Base-by-base conservation (phyloP, 2,329 filamentous ascomycete species). In the Fusarium sp. region DNA sequence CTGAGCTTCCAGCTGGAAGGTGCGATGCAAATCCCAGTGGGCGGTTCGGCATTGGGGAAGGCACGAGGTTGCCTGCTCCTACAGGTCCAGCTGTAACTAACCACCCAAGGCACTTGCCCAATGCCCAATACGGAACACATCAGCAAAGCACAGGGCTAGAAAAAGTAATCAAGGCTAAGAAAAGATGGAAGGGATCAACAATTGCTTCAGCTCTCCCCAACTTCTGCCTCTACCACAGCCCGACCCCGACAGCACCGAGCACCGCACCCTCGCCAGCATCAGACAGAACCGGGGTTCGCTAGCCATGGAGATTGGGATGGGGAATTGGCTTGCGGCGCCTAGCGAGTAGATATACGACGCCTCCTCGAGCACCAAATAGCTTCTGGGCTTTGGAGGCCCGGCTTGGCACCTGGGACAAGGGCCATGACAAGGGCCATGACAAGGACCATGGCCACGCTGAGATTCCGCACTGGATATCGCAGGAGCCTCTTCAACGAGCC, bases 261-360 rank as follows among this genome's bases (percentile, higher is more conserved):
- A 62, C 31, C 69, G 54, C 47, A 66, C 35, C 69, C 40, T 40
- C 59, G 36, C 38, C 35, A 64, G 25, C 35, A 42, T 56, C 33
- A 42, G 47, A 62, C 33, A 42, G 47, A 59, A 40, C 70, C 36
- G 31, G 70, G 70, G 70, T 54, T 66, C 25, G 60, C 20, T 61
- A 64, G 50, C 38, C 31, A 74, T 74, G 71, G 71, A 74, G 64
- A 74, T 74, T 71, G 64, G 64, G 63, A 74, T 62, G 71, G 71
- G 71, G 71, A 74, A 74, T 62, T 74, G 71, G 71, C 58, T 57
- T 74, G 68, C 61, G 63, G 61, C 70, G 67, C 42, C 70, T 68
- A 71, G 31, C 58, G 63, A 59, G 71, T 74, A 71, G 71, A 66
- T 61, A 57, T 57, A 52, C 52, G 45, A 42, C 58, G 27, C 54